Conservation (phyloP, 164 flowering plant genomes). For the Taxillus chinensis region DNA sequence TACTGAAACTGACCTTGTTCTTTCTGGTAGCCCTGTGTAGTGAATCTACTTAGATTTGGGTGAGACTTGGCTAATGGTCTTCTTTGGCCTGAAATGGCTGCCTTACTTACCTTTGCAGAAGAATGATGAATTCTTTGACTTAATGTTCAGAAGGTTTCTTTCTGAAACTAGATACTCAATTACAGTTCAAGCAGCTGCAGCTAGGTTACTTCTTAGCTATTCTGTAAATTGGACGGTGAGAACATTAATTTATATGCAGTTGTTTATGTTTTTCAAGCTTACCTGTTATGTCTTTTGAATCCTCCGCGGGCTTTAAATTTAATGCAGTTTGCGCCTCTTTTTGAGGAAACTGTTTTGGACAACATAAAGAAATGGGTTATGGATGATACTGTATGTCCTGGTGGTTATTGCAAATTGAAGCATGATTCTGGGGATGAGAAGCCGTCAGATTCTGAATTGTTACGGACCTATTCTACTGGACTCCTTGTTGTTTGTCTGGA, state of each 20-base stretch:
- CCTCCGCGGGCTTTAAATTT: slow-evolving; percentile 7
- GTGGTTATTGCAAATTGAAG: slow-evolving; percentile 35
- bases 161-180: too few species aligned
- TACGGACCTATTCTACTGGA: slow-evolving; percentile 82
- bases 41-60: background rate
- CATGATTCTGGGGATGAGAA: slow-evolving; percentile 26
- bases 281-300: background rate
- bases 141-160: too few species aligned
- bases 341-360: slow-evolving; percentile 72
- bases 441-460: slow-evolving; percentile 71
- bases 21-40: background rate
- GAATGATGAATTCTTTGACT: slow-evolving; percentile 87
- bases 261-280: background rate
- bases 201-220: too few species aligned
- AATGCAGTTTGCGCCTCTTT: slow-evolving; percentile 80
- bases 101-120: slow-evolving; percentile 52
- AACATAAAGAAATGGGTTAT: slow-evolving; percentile 76
- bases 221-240: slow-evolving; percentile 82
- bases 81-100: background rate
- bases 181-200: too few species aligned
- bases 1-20: too few species aligned
- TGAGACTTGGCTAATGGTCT: background rate
- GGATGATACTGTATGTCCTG: slow-evolving; percentile 47
- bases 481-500: slow-evolving; percentile 75
- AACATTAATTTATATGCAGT: background rate